These are phyloP conservation scores for Babesia bigemina DNA, from an alignment of 169 alveolate genomes.

Conservation along the genomic window DNA sequence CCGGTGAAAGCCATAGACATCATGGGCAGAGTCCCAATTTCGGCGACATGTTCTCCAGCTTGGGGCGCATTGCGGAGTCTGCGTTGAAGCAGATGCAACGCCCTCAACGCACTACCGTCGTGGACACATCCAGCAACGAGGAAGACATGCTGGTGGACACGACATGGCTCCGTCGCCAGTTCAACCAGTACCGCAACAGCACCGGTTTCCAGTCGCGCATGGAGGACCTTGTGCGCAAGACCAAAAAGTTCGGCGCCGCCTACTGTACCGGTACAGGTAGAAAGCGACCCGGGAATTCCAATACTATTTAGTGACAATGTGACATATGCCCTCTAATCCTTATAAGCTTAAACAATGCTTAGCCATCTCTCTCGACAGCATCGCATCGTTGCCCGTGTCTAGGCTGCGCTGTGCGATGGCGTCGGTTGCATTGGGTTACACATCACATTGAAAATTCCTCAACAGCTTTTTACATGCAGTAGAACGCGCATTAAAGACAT, in stretches of 20 bases:
- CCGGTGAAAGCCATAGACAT: neutral
- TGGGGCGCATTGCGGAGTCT: slow-evolving; percentile 1
- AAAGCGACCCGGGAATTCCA: neutral
- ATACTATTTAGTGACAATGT: neutral
- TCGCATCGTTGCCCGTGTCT: no score
- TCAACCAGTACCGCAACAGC: slow-evolving; percentile 32
- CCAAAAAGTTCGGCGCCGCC: slow-evolving; percentile 17
- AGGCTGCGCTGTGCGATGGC: no score
- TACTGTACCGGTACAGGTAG: slow-evolving; percentile 10
- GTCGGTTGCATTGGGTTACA: neutral
- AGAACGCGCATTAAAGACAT: neutral
- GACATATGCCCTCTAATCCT: no score
- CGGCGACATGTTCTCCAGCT: neutral
- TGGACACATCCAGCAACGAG: neutral
- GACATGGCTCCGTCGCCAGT: slow-evolving; percentile 23
- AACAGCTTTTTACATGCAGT: neutral
- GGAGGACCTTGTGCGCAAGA: slow-evolving; percentile 22
- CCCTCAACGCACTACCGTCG: neutral
- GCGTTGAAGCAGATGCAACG: neutral
- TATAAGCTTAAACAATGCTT: no score
- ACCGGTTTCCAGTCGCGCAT: slow-evolving; percentile 38
- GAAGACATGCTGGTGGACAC: slow-evolving; percentile 19
- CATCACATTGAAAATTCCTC: neutral
- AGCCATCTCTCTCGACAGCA: no score
- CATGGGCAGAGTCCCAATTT: neutral